A percentile compares a stretch with the other conserved stretches of the same genome.
These are phyloP conservation scores for Colletotrichum sp. DNA, from an alignment of 2,329 filamentous ascomycete species.

Conservation along the genomic window DNA sequence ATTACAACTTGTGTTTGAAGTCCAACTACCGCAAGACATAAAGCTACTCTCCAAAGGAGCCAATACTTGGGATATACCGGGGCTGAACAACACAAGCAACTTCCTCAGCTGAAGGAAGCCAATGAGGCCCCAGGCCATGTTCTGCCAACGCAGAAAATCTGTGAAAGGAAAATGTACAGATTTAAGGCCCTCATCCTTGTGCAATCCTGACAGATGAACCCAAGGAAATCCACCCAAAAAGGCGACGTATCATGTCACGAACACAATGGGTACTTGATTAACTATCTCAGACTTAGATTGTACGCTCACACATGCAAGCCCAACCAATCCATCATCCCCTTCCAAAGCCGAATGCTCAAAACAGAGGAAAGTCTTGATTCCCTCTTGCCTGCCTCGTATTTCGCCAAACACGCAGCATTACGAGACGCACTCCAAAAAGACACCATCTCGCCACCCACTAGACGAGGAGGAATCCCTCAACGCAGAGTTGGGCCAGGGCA, in stretches of 20 bases:
- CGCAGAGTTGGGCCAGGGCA: not conserved
- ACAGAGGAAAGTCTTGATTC: not conserved
- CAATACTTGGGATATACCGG: no score
- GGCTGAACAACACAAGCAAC: not conserved
- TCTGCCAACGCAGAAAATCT: not conserved
- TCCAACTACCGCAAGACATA: not conserved
- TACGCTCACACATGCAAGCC: not conserved
- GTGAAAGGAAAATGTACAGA: not conserved
- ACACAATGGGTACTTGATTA: not conserved
- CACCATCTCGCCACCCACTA: not conserved
- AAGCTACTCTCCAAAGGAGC: not conserved
- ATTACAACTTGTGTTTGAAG: not conserved
- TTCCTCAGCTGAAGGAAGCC: not conserved
- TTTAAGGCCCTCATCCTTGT: accelerated
- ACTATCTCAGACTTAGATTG: not conserved
- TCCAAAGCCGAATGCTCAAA: not conserved
- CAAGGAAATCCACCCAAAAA: not conserved
- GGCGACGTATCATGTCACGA: not conserved
- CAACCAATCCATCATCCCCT: not conserved
- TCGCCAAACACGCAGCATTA: not conserved
- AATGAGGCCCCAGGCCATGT: not conserved
- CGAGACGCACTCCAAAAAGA: not conserved
- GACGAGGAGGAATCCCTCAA: not conserved
- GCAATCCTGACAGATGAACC: not conserved
- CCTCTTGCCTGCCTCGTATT: not conserved